These are phyloP conservation scores for Krasilnikovozyma curviuscula DNA, from an alignment of 768 basidiomycete genomes.

Conservation along the genomic window DNA sequence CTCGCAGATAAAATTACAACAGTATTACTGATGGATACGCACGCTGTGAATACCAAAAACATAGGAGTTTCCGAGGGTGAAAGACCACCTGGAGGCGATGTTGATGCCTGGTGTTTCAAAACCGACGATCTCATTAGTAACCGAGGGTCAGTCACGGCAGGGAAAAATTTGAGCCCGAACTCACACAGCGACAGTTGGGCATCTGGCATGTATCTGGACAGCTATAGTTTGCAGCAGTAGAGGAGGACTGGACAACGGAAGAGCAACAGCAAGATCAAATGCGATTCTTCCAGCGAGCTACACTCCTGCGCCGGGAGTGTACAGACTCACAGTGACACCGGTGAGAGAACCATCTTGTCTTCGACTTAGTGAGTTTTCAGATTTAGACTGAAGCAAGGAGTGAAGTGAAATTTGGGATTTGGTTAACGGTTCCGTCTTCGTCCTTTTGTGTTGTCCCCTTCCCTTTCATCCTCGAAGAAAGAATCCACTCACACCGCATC, in stretches of 20 bases:
- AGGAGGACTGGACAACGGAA: no score
- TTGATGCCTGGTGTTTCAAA: neutral
- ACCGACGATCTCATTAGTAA: neutral
- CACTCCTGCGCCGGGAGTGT: no score
- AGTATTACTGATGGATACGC: neutral
- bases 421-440: no score
- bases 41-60: conserved; percentile 53
- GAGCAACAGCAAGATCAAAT: no score
- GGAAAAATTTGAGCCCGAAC: neutral
- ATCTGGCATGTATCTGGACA: conserved; percentile 45
- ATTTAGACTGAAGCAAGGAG: no score
- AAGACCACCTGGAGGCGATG: conserved; percentile 29
- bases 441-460: neutral
- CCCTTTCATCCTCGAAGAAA: neutral
- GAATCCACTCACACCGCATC: no score
- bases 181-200: conserved; percentile 36
- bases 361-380: no score
- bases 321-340: no score
- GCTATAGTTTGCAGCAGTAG: conserved; percentile 45
- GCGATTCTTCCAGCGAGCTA: no score
- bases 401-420: no score
- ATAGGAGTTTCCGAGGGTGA: conserved; percentile 35
- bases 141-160: neutral
- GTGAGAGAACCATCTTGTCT: no score
- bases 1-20: no score